Conservation (phyloP, 2,329 filamentous ascomycete species). For the Ceratocystis variospora region DNA sequence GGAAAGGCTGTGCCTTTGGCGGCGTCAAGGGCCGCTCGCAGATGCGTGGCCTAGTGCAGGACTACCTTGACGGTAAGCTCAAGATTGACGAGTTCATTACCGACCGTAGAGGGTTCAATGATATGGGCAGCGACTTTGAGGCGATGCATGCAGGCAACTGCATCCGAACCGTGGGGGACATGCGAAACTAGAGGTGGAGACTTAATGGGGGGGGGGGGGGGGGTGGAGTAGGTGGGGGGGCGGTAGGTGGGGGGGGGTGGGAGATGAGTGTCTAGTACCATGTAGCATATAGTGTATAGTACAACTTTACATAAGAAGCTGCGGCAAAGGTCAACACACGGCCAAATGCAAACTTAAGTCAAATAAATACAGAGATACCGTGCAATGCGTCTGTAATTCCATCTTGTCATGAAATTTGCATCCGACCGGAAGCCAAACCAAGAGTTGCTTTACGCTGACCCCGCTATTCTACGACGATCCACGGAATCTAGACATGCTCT, state of each 20-base stretch:
- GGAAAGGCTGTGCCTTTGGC: conserved; percentile 96
- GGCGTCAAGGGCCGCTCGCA: conserved; percentile 96
- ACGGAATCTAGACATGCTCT: no score
- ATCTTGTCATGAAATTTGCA: no score
- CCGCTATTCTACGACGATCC: no score
- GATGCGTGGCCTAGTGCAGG: conserved; percentile 70
- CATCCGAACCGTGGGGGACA: conserved; percentile 81
- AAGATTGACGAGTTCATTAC: conserved; percentile 99
- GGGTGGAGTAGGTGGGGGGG: no score
- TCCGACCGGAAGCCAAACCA: no score
- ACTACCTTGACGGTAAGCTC: conserved; percentile 78
- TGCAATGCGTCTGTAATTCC: no score
- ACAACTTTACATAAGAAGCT: no score
- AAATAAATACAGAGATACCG: no score
- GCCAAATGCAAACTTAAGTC: no score
- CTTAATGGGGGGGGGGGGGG: neutral
- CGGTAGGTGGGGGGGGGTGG: no score
- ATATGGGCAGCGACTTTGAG: conserved; percentile 83
- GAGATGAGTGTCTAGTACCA: neutral
- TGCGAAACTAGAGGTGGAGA: conserved; percentile 28
- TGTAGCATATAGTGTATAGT: neutral
- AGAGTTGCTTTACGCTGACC: no score
- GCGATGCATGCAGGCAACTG: conserved; percentile 95
- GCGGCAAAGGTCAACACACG: no score
- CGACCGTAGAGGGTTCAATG: conserved; percentile 66